These are phyloP conservation scores for Alternaria incomplexa DNA, from an alignment of 2,329 filamentous ascomycete species.

Conservation along the genomic window DNA sequence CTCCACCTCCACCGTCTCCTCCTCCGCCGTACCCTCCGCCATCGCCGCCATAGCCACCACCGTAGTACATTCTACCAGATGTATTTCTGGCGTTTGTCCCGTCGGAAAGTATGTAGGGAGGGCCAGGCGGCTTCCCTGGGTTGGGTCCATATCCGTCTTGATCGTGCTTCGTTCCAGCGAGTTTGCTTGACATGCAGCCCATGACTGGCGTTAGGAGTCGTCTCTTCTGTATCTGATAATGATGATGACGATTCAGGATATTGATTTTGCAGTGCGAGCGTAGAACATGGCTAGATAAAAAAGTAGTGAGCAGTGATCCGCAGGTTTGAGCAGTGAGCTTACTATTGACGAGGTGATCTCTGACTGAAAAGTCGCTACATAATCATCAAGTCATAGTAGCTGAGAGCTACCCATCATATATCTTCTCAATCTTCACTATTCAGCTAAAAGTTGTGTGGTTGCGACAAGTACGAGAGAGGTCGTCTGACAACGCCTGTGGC, in stretches of 20 bases:
- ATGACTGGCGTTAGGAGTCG: neutral
- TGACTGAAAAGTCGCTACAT: neutral
- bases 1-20: conserved; percentile 10
- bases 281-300: too few species aligned
- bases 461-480: neutral
- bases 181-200: conserved; percentile 17
- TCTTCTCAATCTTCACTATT: neutral
- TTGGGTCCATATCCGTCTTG: neutral
- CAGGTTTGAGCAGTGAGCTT: neutral
- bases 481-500: neutral
- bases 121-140: neutral
- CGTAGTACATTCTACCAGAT: conserved; percentile 3
- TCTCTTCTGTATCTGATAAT: too few species aligned
- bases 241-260: too few species aligned
- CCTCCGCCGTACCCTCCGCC: conserved; percentile 8
- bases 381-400: neutral
- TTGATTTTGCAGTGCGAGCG: too few species aligned
- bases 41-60: conserved; percentile 13
- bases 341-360: neutral
- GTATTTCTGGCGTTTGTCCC: neutral
- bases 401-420: neutral
- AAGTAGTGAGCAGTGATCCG: neutral
- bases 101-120: neutral
- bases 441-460: neutral
- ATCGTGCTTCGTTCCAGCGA: neutral